Evolutionary conservation across 129 eudicot genomes (phyloP).

Genomic region (Erigeron canadensis): DNA sequence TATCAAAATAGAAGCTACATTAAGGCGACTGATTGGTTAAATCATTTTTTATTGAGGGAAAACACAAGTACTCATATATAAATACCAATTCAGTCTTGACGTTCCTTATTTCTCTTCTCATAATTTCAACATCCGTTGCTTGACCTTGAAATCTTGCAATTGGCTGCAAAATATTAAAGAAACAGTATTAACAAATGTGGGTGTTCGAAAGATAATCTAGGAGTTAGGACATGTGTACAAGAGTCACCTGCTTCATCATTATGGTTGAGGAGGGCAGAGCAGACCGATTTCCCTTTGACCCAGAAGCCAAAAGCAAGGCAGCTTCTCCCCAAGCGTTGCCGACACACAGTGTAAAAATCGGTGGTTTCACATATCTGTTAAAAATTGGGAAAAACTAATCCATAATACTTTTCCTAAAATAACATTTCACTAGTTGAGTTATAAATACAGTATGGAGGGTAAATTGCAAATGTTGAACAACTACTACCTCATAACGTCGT

Average conservation of each 20-base stretch:
- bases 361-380: slow-evolving; percentile 70
- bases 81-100: slow-evolving; percentile 60
- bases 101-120: slow-evolving; percentile 62
- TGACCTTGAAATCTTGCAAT: slow-evolving; percentile 86
- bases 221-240: not conserved
- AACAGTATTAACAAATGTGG: not conserved
- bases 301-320: slow-evolving; percentile 92
- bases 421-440: not conserved
- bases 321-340: slow-evolving; percentile 99
- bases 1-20: not conserved
- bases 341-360: slow-evolving; percentile 84
- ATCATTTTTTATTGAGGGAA: not conserved
- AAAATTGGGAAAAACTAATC: not conserved
- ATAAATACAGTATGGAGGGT: not conserved
- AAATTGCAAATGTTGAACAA: slow-evolving; percentile 5
- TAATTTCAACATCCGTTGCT: slow-evolving; percentile 79
- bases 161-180: slow-evolving; percentile 59
- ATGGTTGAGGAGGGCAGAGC: slow-evolving; percentile 94
- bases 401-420: not conserved
- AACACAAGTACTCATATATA: slow-evolving; percentile 1
- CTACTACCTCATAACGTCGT: slow-evolving; percentile 75
- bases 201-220: not conserved
- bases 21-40: slow-evolving; percentile 1
- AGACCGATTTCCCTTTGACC: slow-evolving; percentile 87
- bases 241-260: slow-evolving; percentile 83